Percentiles rank a stretch among this genome's conserved stretches.
These are phyloP conservation scores for Aspergillus asperescens DNA, from an alignment of 495 filamentous ascomycete genomes.

Conservation along the genomic window DNA sequence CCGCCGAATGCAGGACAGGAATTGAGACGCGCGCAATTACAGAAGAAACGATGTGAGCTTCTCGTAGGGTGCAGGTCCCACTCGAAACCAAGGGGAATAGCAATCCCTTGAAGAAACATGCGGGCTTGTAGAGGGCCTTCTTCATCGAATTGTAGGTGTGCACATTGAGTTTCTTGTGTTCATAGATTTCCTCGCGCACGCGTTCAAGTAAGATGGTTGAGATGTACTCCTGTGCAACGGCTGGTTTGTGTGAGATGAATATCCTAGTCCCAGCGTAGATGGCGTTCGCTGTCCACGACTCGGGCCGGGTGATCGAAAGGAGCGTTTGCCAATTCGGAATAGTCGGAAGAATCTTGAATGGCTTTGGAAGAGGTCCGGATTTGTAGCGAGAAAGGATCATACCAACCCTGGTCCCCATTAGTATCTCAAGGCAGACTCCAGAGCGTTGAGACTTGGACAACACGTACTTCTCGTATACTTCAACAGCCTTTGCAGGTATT, in stretches of 20 bases:
- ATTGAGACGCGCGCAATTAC: conserved; percentile 76
- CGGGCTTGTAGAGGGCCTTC: conserved; percentile 90
- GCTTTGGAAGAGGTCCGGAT: conserved; percentile 90
- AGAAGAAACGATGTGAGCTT: conserved; percentile 83
- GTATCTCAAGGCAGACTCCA: not conserved
- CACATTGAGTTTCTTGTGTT: conserved; percentile 87
- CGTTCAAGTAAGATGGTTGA: conserved; percentile 76
- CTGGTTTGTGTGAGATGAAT: conserved; percentile 76
- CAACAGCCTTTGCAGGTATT: conserved; percentile 83
- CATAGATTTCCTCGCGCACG: conserved; percentile 80
- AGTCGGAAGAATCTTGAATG: conserved; percentile 92
- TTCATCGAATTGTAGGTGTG: conserved; percentile 91
- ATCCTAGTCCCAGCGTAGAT: conserved; percentile 81
- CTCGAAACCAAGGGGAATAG: conserved; percentile 80
- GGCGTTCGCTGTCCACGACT: conserved; percentile 82
- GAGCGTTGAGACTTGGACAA: not conserved
- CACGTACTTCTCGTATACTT: conserved; percentile 83
- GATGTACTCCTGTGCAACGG: conserved; percentile 73
- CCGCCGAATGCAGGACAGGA: conserved; percentile 87
- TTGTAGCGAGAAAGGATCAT: conserved; percentile 88
- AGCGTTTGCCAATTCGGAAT: conserved; percentile 88
- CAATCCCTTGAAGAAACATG: conserved; percentile 94
- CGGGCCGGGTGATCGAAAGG: conserved; percentile 72
- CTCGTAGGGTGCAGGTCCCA: conserved; percentile 77
- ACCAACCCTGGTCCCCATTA: conserved; percentile 58